phyloP scores from a whole-genome alignment of 2,329 filamentous ascomycete species.

The Diaporthe sp. region DNA sequence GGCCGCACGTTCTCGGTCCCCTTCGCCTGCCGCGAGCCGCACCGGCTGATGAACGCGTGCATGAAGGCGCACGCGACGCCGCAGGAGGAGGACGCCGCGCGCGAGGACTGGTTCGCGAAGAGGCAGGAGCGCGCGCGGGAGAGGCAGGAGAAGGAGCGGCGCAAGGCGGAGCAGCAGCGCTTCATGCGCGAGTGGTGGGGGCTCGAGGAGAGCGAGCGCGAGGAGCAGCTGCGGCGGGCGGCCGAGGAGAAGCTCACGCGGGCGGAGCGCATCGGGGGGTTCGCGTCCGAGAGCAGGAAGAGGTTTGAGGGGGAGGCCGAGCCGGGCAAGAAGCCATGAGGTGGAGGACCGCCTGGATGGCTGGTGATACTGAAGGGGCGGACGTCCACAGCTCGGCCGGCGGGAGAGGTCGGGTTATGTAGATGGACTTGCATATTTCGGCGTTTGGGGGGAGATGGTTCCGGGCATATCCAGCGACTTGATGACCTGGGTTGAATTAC shows the following conservation, averaged over 20 bases:
- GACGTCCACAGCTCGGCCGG: not conserved
- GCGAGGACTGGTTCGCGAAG: constrained; percentile 92
- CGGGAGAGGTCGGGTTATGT: not conserved
- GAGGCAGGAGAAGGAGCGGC: constrained; percentile 72
- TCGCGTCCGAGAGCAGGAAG: constrained; percentile 57
- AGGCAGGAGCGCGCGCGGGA: constrained; percentile 78
- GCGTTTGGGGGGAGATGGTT: constrained; percentile 8
- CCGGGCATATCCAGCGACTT: constrained; percentile 31
- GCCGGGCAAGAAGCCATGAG: constrained; percentile 31
- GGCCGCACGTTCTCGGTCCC: constrained; percentile 89
- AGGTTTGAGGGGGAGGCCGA: constrained; percentile 42
- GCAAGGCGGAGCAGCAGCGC: constrained; percentile 73
- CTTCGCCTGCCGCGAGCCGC: constrained; percentile 85
- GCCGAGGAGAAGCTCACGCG: constrained; percentile 65
- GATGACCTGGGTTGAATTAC: constrained; percentile 16
- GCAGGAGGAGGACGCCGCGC: constrained; percentile 86
- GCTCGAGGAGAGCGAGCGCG: constrained; percentile 68
- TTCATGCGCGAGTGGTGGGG: constrained; percentile 79
- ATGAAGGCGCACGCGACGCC: constrained; percentile 91
- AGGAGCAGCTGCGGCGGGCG: constrained; percentile 59
- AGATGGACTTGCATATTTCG: constrained; percentile 16
- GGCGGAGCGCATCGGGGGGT: constrained; percentile 69
- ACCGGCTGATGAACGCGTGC: constrained; percentile 91
- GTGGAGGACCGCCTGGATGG: not conserved
- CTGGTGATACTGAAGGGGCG: not conserved